Base-by-base conservation (phyloP, 2,329 filamentous ascomycete species). In the Cladorrhinum sp. region DNA sequence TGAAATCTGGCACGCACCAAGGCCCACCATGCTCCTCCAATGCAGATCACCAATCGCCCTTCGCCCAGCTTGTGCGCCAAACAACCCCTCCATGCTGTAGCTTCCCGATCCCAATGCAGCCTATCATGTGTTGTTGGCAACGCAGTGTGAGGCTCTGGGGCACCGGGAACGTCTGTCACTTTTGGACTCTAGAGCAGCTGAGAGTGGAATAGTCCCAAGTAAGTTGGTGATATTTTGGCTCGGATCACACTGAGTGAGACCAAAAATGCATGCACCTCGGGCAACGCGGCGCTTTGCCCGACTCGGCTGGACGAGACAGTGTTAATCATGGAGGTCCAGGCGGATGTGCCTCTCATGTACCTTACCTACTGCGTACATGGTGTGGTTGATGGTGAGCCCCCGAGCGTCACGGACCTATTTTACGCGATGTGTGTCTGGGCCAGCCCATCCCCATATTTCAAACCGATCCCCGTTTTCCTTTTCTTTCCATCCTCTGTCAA, bases 21-120 rank as follows among this genome's bases (percentile, higher is more conserved):
- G 10, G n/a, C 27, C 23, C 24, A 38, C 32, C 54, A 59, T n/a
- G 61, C 61, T 10, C 25, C 60, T 58, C 54, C 56, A 38, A 55
- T 48, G 52, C 20, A 27, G 55, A 58, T 48, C 55, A 32, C 64
- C 65, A 64, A 64, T 66, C 57, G 52, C 55, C 61, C 51, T 12
- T 57, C 55, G 65, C 65, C 66, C 64, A 58, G 63, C 57, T 65
- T 60, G 49, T 64, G 51, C 57, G 58, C 56, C 54, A 57, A 62
- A 56, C 56, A 27, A 23, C 22, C 45, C 38, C 55, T n/a, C n/a
- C 55, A 61, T 29, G 48, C 62, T 58, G 57, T 63, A 48, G 53
- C 57, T 52, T 24, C 48, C 61, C 54, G 56, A 60, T 59, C 36
- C 20, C 36, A 13, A 13, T 50, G 22, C 38, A 32, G 54, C 58